Base-by-base conservation (phyloP, 1,284 basidiomycete species). In the Ceratobasidium sp. region DNA sequence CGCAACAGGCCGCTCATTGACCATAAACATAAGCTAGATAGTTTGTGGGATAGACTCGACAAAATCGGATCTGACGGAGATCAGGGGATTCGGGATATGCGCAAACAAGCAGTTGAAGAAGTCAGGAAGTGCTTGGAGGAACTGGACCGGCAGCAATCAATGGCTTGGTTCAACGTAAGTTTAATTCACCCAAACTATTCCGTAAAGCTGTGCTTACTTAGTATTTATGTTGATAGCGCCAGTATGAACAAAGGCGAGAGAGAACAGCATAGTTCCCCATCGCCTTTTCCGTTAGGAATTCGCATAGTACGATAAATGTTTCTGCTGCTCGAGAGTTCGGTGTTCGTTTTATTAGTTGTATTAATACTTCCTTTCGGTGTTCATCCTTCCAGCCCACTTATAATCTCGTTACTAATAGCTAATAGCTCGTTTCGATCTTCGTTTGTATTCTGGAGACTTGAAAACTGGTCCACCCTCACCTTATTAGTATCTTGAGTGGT, bases 11-110 rank as follows among this genome's bases (percentile, higher is more conserved):
- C 62, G 28, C 62, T 78, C 26, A 48, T 59, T 23, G 62, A 57
- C 23, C 64, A 78, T n/a, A 74, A 67, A n/a, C 70, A 78, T n/a
- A 38, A 54, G 40, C 77, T 78, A 23, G 73, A 71, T 9, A 52
- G 20, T 23, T 50, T 78, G 15, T 52, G 74, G 20, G 70, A 78
- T 52, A 52, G 61, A 26, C 56, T 78, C 12, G 77, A 78, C 33
- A 70, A 48, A 2, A 44, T 78, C 10, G 64, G 74, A 52, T 67
- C 70, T 3, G 50, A 74, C 44, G 77, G 77, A 7, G 61, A 78
- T 50, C 9, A n/a, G 13, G 69, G 7, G 15, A 61, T 78, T 12
- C 69, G 69, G 17, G 17, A 26, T 13, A 46, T 46, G 33, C 69
- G 77, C 17, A 78, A 78, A 42, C 59, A 42, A 7, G 71, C 71